phyloP scores from a whole-genome alignment of 2,329 filamentous ascomycete species.

The Cytospora piceicola region DNA sequence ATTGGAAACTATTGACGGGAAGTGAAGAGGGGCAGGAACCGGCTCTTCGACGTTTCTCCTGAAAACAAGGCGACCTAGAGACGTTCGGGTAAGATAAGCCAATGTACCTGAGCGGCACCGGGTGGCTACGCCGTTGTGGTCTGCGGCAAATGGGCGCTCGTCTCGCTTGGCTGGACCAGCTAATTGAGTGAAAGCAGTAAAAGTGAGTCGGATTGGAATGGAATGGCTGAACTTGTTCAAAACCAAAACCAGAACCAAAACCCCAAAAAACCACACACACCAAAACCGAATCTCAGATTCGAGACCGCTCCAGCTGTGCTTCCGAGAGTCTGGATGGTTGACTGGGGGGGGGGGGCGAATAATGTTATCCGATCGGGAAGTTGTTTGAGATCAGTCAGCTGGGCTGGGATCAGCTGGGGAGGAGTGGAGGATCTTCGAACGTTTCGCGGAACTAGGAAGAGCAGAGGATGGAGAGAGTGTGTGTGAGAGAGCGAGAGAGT shows the following conservation, averaged over 20 bases:
- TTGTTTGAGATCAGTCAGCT: background rate
- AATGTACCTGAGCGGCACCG: constrained; percentile 26
- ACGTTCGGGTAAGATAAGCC: constrained; percentile 28
- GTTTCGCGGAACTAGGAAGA: background rate
- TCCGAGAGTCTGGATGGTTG: background rate
- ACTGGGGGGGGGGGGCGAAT: background rate
- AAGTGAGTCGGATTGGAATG: constrained; percentile 6
- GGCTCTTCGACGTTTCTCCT: constrained; percentile 11
- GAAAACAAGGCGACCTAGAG: constrained; percentile 20
- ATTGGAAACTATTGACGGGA: constrained; percentile 4
- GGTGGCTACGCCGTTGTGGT: constrained; percentile 26
- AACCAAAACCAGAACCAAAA: background rate
- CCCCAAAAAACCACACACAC: constrained; percentile 5
- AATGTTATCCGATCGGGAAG: background rate
- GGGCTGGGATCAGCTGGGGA: background rate
- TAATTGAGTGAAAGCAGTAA: background rate
- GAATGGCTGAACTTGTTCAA: background rate
- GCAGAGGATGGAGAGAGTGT: background rate
- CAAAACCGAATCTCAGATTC: background rate
- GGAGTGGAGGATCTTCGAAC: constrained; percentile 3
- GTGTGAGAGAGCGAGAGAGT: background rate
- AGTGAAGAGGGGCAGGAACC: constrained; percentile 13
- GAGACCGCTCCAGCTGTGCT: constrained; percentile 4
- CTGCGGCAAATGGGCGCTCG: constrained; percentile 20
- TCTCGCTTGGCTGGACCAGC: constrained; percentile 27